phyloP scores from a whole-genome alignment of 768 basidiomycete genomes.

The Trametes gibbosa region DNA sequence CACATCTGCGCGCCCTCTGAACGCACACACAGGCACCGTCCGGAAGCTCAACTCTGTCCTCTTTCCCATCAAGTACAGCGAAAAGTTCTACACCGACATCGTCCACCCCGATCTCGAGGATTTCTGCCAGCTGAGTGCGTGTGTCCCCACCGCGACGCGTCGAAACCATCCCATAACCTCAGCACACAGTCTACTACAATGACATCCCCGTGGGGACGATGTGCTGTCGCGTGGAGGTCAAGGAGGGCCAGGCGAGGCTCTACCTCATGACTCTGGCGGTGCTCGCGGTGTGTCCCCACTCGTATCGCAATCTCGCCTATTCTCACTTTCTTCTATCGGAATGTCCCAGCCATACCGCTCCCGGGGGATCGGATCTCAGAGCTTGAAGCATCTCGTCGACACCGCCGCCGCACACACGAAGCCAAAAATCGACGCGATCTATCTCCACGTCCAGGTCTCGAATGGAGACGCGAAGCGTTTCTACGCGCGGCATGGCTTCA shows the following conservation, averaged over 20 bases:
- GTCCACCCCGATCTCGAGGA: slow-evolving; percentile 74
- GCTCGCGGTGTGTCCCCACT: slow-evolving; percentile 61
- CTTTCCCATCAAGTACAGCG: slow-evolving; percentile 87
- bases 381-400: slow-evolving; percentile 62
- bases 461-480: slow-evolving; percentile 76
- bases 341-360: slow-evolving; percentile 76
- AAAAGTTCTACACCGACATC: slow-evolving; percentile 84
- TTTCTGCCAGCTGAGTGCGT: slow-evolving; percentile 84
- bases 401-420: slow-evolving; percentile 59
- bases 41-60: slow-evolving; percentile 73
- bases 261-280: slow-evolving; percentile 94
- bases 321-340: background rate
- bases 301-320: slow-evolving; percentile 8
- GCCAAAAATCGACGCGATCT: slow-evolving; percentile 66
- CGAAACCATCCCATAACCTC: background rate
- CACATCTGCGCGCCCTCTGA: slow-evolving; percentile 60
- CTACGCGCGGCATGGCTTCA: slow-evolving; percentile 83
- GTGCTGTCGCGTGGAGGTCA: slow-evolving; percentile 79
- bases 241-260: slow-evolving; percentile 52
- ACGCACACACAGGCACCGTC: slow-evolving; percentile 49
- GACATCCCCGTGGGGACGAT: slow-evolving; percentile 89
- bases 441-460: slow-evolving; percentile 85
- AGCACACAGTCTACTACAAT: slow-evolving; percentile 79
- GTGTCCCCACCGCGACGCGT: background rate
- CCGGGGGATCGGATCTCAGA: slow-evolving; percentile 69